Percentiles rank a stretch among this genome's conserved stretches.
Evolutionary conservation across 805 yeast species (phyloP).

Genomic region (Kluyveromyces nonfermentans): DNA sequence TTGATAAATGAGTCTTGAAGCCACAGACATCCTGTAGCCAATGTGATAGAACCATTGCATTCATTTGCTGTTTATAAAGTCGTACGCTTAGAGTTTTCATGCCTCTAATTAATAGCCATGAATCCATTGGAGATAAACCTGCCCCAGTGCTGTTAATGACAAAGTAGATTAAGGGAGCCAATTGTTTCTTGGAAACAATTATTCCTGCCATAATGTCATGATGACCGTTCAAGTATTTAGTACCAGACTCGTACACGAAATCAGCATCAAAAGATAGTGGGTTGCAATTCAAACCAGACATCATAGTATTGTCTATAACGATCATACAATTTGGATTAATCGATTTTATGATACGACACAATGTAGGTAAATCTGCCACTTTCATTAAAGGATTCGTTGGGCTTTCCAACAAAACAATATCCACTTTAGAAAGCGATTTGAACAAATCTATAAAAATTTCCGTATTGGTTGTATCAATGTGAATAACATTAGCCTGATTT

Average conservation of each 20-base stretch:
- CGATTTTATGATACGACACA: slow-evolving; percentile 56
- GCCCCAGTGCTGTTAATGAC: slow-evolving; percentile 86
- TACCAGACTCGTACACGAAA: slow-evolving; percentile 88
- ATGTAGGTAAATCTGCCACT: slow-evolving; percentile 67
- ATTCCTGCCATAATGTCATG: slow-evolving; percentile 97
- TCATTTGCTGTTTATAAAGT: slow-evolving; percentile 78
- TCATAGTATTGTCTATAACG: slow-evolving; percentile 94
- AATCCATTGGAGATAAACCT: slow-evolving; percentile 87
- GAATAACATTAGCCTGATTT: slow-evolving; percentile 57
- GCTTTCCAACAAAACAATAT: slow-evolving; percentile 52
- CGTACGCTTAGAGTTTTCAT: slow-evolving; percentile 80
- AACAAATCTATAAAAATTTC: slow-evolving; percentile 50
- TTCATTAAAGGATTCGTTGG: slow-evolving; percentile 93
- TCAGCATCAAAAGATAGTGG: slow-evolving; percentile 85
- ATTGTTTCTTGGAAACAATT: slow-evolving; percentile 56
- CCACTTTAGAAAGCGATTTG: slow-evolving; percentile 51
- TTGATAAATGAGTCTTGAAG: slow-evolving; percentile 27
- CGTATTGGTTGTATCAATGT: slow-evolving; percentile 73
- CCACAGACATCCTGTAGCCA: slow-evolving; percentile 57
- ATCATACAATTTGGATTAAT: slow-evolving; percentile 58
- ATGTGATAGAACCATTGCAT: slow-evolving; percentile 65
- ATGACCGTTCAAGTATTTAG: slow-evolving; percentile 88
- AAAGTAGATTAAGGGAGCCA: slow-evolving; percentile 63
- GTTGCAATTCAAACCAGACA: slow-evolving; percentile 80
- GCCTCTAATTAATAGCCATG: slow-evolving; percentile 83